Base-by-base conservation (phyloP, 2,329 filamentous ascomycete species). In the Aspergillus niger region DNA sequence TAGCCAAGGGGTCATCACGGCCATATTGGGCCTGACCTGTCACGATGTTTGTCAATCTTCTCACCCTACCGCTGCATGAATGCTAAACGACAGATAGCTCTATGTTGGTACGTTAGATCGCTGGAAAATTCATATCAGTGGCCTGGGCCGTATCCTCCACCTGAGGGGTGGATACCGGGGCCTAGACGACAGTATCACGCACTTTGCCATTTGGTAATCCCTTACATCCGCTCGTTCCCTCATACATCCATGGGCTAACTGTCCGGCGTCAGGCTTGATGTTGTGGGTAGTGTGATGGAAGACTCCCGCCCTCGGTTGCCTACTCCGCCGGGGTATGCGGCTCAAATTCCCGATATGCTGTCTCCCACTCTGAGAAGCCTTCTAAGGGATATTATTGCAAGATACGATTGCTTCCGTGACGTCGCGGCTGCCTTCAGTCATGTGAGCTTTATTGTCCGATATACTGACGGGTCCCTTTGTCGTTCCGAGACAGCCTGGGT, bases 51-150 rank as follows among this genome's bases (percentile, higher is more conserved):
- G 52, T 41, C 2, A 8, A 3, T n/a, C 8, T 8, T 13, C 7
- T 3, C 15, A 30, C 17, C 13, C 36, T 2, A 2, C 8, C n/a
- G 22, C n/a, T 17, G 11, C 20, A 7, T 4, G 24, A 10, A 7
- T 44, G 17, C 32, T 58, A 15, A 58, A 1, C 8, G 7, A 15
- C 15, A 6, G n/a, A 6, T 15, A 58, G 55, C 48, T 58, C 62
- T 67, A 67, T 50, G 61, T 69, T 4, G 65, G 68, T 3, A 64
- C 51, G n/a, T 59, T 63, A 51, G 57, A 64, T 44, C 63, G 69
- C 36, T 70, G 62, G 61, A 56, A 32, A 4, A 56, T 65, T 28
- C 68, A 71, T 54, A 66, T 69, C 24, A 47, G 50, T 3, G 69
- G 69, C 32, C 60, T 71, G 15, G 51, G 62, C 17, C 55, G 53